Percentiles rank a stretch among this genome's conserved stretches.
These are phyloP conservation scores for Globisporangium splendens DNA, from an alignment of 352 stramenopile genomes.

Conservation along the genomic window DNA sequence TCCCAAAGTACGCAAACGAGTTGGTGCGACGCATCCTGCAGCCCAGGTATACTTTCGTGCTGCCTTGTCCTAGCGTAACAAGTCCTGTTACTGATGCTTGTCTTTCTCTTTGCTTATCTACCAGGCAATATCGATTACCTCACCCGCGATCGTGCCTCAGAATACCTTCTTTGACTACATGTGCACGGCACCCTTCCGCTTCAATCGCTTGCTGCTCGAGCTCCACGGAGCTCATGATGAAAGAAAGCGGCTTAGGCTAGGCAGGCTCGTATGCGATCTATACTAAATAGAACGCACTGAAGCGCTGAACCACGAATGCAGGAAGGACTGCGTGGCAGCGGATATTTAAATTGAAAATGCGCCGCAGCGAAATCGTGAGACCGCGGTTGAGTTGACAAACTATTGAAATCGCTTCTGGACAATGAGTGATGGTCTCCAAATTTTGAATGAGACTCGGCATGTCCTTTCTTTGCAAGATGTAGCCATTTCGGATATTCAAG, in stretches of 20 bases:
- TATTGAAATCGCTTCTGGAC: too few relatives aligned
- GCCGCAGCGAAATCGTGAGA: too few relatives aligned
- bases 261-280: too few relatives aligned
- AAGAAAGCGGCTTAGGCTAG: constrained; percentile 42
- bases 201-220: constrained; percentile 38
- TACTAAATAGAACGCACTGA: too few relatives aligned
- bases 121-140: constrained; percentile 12
- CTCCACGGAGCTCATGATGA: constrained; percentile 56
- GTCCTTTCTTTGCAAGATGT: too few relatives aligned
- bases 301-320: too few relatives aligned
- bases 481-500: too few relatives aligned
- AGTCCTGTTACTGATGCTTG: background rate
- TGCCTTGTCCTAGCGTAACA: background rate
- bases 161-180: constrained; percentile 58
- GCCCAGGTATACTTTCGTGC: constrained; percentile 26
- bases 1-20: constrained; percentile 45
- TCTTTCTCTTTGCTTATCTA: background rate
- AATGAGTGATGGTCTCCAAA: too few relatives aligned
- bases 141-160: constrained; percentile 26
- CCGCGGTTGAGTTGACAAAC: too few relatives aligned
- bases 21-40: constrained; percentile 36
- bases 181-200: constrained; percentile 39
- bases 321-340: too few relatives aligned
- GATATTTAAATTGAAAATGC: too few relatives aligned
- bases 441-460: too few relatives aligned